Percentiles rank a stretch among this genome's conserved stretches.
Conservation (phyloP, 2,329 filamentous ascomycete species). For the Aspergillus udagawae region DNA sequence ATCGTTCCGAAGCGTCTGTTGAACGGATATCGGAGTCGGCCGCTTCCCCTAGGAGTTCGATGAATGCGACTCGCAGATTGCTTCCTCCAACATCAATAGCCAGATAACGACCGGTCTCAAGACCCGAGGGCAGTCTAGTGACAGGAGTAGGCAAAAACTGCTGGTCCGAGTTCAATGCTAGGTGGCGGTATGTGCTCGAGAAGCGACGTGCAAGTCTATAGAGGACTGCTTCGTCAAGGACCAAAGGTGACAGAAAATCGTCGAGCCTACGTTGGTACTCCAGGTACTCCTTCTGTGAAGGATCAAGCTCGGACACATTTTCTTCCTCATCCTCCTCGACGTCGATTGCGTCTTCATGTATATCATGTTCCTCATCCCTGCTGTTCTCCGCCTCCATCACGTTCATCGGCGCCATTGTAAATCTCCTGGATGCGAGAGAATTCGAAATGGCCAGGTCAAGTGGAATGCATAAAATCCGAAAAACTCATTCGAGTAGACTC, state of each 20-base stretch:
- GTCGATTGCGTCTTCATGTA: constrained; percentile 27
- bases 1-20: constrained; percentile 33
- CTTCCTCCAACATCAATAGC: constrained; percentile 56
- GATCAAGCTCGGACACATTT: constrained; percentile 24
- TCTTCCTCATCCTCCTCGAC: constrained; percentile 35
- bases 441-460: not conserved
- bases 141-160: constrained; percentile 48
- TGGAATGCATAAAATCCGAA: not conserved
- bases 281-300: constrained; percentile 24
- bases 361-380: constrained; percentile 26
- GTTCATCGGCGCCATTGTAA: constrained; percentile 23
- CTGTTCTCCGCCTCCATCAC: constrained; percentile 20
- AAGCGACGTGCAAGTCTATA: constrained; percentile 45
- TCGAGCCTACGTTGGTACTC: constrained; percentile 35
- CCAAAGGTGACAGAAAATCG: constrained; percentile 39
- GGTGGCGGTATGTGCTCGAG: constrained; percentile 41
- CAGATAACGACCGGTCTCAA: constrained; percentile 52
- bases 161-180: constrained; percentile 43
- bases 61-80: constrained; percentile 54
- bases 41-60: constrained; percentile 48
- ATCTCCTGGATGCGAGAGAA: not conserved
- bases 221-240: constrained; percentile 39
- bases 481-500: not conserved
- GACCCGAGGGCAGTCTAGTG: constrained; percentile 46
- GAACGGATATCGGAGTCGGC: constrained; percentile 32